Percentiles rank a stretch among this genome's conserved stretches.
Evolutionary conservation across 192 early-diverging fungal species (phyloP).

Genomic region (Rhizophagus clarus): DNA sequence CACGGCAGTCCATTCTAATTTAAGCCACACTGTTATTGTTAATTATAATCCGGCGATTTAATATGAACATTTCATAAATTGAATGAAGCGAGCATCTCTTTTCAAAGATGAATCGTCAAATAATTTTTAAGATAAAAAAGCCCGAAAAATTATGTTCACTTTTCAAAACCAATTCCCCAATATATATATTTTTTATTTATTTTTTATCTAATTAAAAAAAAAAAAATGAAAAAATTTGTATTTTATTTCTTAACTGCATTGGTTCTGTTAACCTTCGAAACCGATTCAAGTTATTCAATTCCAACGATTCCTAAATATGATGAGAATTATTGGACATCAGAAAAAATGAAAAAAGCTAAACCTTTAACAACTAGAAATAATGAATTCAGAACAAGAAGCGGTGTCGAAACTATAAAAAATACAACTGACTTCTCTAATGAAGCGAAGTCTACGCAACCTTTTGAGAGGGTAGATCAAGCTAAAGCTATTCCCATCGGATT

Average conservation of each 20-base stretch:
- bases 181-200: constrained; percentile 1
- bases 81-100: too few species aligned
- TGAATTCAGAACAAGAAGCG: constrained; percentile 1
- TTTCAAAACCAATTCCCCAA: constrained; percentile 10
- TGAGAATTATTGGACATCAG: constrained; percentile 1
- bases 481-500: constrained; percentile 3
- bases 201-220: constrained; percentile 4
- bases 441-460: not conserved
- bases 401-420: constrained; percentile 3
- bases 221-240: constrained; percentile 1
- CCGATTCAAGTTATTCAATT: constrained; percentile 11
- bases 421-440: constrained; percentile 3
- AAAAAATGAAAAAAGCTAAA: constrained; percentile 6
- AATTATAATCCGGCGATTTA: too few species aligned
- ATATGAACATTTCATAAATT: too few species aligned
- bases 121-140: constrained; percentile 9
- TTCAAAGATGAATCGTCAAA: not conserved
- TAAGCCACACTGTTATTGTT: too few species aligned
- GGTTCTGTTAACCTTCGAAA: not conserved
- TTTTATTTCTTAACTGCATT: constrained; percentile 15
- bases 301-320: constrained; percentile 7
- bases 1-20: too few species aligned
- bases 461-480: constrained; percentile 1
- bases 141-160: constrained; percentile 4
- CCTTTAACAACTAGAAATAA: constrained; percentile 5